These are phyloP conservation scores for Penicillium dipodomyicola DNA, from an alignment of 495 filamentous ascomycete genomes.

Conservation along the genomic window DNA sequence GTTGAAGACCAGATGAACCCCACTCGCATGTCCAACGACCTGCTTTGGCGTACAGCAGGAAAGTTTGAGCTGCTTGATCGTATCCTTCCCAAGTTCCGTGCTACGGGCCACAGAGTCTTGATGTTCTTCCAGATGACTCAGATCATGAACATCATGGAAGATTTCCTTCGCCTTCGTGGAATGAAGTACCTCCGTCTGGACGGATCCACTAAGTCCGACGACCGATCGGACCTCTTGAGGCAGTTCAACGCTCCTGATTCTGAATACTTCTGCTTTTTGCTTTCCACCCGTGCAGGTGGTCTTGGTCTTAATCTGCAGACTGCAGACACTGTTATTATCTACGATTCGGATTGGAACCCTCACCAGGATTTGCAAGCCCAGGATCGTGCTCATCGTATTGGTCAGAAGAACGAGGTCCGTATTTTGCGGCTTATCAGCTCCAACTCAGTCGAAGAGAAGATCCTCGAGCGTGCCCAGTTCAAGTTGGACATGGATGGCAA, in stretches of 20 bases:
- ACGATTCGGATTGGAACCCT: slow-evolving; percentile 99
- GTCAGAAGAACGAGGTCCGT: slow-evolving; percentile 98
- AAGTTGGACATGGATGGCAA: slow-evolving; percentile 99
- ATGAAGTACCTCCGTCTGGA: slow-evolving; percentile 88
- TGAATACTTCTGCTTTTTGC: slow-evolving; percentile 93
- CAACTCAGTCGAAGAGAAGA: slow-evolving; percentile 98
- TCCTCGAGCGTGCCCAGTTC: slow-evolving; percentile 92
- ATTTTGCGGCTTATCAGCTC: slow-evolving; percentile 93
- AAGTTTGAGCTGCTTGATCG: slow-evolving; percentile 97
- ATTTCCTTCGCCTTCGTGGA: slow-evolving; percentile 82
- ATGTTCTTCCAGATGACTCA: slow-evolving; percentile 99
- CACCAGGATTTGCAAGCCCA: slow-evolving; percentile 99
- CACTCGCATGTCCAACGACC: slow-evolving; percentile 76
- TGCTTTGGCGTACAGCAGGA: slow-evolving; percentile 92
- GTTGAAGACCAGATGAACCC: slow-evolving; percentile 99
- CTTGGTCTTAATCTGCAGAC: slow-evolving; percentile 95
- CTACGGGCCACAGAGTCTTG: slow-evolving; percentile 84
- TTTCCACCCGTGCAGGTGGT: slow-evolving; percentile 98
- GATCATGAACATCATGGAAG: slow-evolving; percentile 99
- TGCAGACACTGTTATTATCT: slow-evolving; percentile 98
- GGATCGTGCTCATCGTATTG: slow-evolving; percentile 99
- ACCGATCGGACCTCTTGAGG: slow-evolving; percentile 85
- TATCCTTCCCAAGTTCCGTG: slow-evolving; percentile 87
- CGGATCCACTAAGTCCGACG: slow-evolving; percentile 94
- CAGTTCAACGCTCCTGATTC: slow-evolving; percentile 87